phyloP scores from a whole-genome alignment of 2,329 filamentous ascomycete genomes.

The Nigrospora osmanthi region DNA sequence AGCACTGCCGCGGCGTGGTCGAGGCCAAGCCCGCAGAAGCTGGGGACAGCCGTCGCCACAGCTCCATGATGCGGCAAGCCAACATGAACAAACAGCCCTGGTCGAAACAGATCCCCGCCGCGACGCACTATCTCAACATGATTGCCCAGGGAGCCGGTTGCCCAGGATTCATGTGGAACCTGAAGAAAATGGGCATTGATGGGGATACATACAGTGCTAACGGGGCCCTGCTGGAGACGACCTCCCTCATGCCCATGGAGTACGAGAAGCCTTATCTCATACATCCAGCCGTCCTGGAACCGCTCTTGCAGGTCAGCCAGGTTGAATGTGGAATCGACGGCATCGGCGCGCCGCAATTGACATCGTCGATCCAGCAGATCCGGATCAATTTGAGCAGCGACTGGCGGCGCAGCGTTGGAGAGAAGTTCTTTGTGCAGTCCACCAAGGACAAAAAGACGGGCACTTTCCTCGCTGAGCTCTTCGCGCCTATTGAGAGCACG shows the following conservation, averaged over 20 bases:
- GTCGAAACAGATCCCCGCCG: conserved; percentile 22
- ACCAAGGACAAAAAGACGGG: conserved; percentile 6
- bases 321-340: conserved; percentile 19
- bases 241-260: conserved; percentile 24
- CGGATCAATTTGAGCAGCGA: conserved; percentile 8
- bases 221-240: conserved; percentile 24
- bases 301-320: conserved; percentile 20
- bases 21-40: conserved; percentile 11
- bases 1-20: conserved; percentile 26
- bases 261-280: conserved; percentile 25
- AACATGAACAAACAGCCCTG: conserved; percentile 19
- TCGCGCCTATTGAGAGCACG: conserved; percentile 9
- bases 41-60: too few relatives aligned
- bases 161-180: conserved; percentile 12
- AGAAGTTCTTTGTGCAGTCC: conserved; percentile 10
- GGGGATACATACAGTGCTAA: conserved; percentile 12
- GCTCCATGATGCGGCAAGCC: neutral
- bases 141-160: conserved; percentile 8
- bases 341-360: conserved; percentile 4
- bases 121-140: conserved; percentile 11
- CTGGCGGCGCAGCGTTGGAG: conserved; percentile 7
- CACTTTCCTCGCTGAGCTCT: conserved; percentile 8
- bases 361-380: conserved; percentile 10
- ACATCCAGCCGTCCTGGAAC: conserved; percentile 30
- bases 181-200: conserved; percentile 11